Conservation (phyloP, 2,329 filamentous ascomycete genomes). For the Aureobasidium sp. region DNA sequence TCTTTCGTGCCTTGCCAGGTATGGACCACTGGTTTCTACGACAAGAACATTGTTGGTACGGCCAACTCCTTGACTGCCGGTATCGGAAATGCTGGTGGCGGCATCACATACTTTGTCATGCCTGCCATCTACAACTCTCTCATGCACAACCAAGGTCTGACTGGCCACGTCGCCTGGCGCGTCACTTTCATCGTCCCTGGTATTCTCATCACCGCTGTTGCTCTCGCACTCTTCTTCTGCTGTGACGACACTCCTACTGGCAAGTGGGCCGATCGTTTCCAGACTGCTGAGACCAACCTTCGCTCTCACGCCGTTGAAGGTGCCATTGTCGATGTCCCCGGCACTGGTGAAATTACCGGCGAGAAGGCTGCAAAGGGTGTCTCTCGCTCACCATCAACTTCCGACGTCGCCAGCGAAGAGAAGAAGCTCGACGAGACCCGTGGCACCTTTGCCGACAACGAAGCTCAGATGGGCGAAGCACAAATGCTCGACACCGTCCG, state of each 20-base stretch:
- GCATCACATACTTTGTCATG: conserved; percentile 91
- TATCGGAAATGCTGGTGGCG: conserved; percentile 80
- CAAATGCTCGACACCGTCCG: conserved; percentile 51
- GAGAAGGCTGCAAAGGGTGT: conserved; percentile 22
- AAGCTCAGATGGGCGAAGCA: conserved; percentile 41
- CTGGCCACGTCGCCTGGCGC: conserved; percentile 68
- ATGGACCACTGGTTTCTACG: conserved; percentile 88
- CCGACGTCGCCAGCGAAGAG: conserved; percentile 30
- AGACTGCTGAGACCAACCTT: conserved; percentile 50
- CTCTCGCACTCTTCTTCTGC: conserved; percentile 61
- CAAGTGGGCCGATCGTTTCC: conserved; percentile 67
- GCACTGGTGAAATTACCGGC: conserved; percentile 46
- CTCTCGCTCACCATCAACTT: conserved; percentile 26
- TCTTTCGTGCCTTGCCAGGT: conserved; percentile 83
- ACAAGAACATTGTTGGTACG: conserved; percentile 84
- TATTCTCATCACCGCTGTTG: conserved; percentile 61
- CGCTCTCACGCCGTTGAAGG: conserved; percentile 38
- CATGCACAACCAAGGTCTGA: conserved; percentile 51
- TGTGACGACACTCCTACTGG: conserved; percentile 80
- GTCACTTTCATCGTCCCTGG: conserved; percentile 80
- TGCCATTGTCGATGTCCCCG: conserved; percentile 46
- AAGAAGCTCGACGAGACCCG: conserved; percentile 34
- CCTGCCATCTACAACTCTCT: conserved; percentile 80
- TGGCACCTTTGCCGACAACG: conserved; percentile 32
- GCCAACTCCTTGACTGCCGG: conserved; percentile 81